Evolutionary conservation across 1,284 basidiomycete genomes (phyloP).

Genomic region (Bondarzewia mesenterica): DNA sequence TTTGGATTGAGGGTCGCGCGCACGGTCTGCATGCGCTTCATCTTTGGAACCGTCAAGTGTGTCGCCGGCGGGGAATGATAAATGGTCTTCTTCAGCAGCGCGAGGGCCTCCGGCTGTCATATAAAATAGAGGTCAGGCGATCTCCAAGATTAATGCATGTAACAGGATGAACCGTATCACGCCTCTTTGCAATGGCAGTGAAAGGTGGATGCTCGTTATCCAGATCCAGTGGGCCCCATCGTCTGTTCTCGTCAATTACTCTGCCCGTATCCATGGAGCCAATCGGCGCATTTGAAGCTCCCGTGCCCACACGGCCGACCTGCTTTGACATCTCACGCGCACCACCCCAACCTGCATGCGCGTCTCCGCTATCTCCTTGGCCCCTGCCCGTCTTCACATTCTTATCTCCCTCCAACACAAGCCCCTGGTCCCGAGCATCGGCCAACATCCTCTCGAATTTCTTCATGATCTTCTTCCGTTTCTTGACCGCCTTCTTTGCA

Average conservation of each 20-base stretch:
- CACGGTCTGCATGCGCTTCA: conserved; percentile 35
- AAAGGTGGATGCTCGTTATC: conserved; percentile 53
- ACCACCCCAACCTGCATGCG: background rate
- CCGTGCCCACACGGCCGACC: conserved; percentile 7
- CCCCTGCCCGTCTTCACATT: background rate
- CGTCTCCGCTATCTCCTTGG: background rate
- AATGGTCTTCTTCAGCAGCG: conserved; percentile 47
- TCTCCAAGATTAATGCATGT: background rate
- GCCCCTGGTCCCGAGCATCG: conserved; percentile 39
- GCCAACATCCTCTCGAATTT: conserved; percentile 34
- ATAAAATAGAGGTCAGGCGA: background rate
- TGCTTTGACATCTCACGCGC: conserved; percentile 6
- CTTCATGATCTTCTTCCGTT: conserved; percentile 30
- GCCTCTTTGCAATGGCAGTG: conserved; percentile 52
- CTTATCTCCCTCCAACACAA: conserved; percentile 24
- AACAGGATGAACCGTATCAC: conserved; percentile 45
- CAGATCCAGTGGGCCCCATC: conserved; percentile 51
- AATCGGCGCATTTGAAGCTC: background rate
- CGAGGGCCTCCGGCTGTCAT: conserved; percentile 42
- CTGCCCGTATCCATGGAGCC: conserved; percentile 9
- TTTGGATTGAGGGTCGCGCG: conserved; percentile 42
- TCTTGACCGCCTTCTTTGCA: conserved; percentile 32
- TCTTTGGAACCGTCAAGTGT: conserved; percentile 43
- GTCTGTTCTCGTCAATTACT: conserved; percentile 31
- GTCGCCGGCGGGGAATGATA: conserved; percentile 50